These are phyloP conservation scores for Bauhinia variegata DNA, from an alignment of 306 rosid genomes.

Conservation along the genomic window DNA sequence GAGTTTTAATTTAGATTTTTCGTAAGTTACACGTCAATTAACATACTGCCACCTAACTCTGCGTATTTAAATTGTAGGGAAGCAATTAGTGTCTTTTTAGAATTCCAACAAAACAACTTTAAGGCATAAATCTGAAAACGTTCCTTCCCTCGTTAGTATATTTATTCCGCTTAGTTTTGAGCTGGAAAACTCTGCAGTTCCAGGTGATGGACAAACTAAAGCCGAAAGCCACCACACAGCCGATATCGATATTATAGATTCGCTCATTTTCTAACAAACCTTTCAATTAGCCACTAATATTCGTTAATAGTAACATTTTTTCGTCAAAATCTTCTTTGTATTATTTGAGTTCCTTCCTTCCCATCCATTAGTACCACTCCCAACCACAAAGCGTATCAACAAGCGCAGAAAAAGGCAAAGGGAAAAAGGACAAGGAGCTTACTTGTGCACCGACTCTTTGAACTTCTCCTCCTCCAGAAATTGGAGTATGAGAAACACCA, in stretches of 20 bases:
- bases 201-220: slow-evolving; percentile 18
- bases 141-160: neutral
- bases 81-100: neutral
- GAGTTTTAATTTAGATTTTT: neutral
- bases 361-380: neutral
- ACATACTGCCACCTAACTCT: neutral
- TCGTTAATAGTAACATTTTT: neutral
- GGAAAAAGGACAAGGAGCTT: slow-evolving; percentile 18
- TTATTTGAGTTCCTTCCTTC: slow-evolving; percentile 10
- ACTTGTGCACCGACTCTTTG: slow-evolving; percentile 76
- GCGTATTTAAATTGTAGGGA: slow-evolving; percentile 14
- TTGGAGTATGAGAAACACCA: slow-evolving; percentile 87
- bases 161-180: slow-evolving; percentile 19
- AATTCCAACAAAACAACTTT: slow-evolving; percentile 16
- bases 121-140: slow-evolving; percentile 15
- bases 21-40: slow-evolving; percentile 6
- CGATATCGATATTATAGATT: slow-evolving; percentile 1
- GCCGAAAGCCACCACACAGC: slow-evolving; percentile 1
- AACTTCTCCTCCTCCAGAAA: slow-evolving; percentile 87
- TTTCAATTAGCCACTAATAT: slow-evolving; percentile 13
- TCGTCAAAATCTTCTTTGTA: neutral
- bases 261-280: slow-evolving; percentile 15
- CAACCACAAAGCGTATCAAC: neutral
- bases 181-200: slow-evolving; percentile 16
- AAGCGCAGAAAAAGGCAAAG: neutral